phyloP scores from a whole-genome alignment of 805 yeast species.

The Debaryomyces tyrocola region DNA sequence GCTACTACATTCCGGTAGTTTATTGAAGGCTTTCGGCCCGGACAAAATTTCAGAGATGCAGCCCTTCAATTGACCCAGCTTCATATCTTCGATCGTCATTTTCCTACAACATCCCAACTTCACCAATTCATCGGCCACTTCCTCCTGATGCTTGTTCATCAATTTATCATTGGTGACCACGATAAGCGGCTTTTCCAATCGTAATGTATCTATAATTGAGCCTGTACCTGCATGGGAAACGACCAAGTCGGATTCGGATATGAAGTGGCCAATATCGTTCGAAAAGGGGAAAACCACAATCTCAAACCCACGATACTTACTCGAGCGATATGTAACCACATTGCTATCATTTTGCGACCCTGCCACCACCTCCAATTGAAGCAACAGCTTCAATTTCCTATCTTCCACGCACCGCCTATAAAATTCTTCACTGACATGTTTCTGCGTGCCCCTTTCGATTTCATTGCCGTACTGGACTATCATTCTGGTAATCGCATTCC shows the following conservation, averaged over 20 bases:
- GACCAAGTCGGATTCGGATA: slow-evolving; percentile 54
- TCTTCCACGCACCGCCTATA: slow-evolving; percentile 18
- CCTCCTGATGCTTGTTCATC: slow-evolving; percentile 87
- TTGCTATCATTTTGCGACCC: not conserved
- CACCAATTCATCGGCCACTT: slow-evolving; percentile 52
- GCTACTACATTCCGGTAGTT: not conserved
- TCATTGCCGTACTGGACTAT: slow-evolving; percentile 36
- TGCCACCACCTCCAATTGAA: not conserved
- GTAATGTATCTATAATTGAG: slow-evolving; percentile 75
- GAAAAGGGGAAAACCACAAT: slow-evolving; percentile 30
- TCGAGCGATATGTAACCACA: slow-evolving; percentile 1
- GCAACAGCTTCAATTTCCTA: slow-evolving; percentile 5
- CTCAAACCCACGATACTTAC: slow-evolving; percentile 6
- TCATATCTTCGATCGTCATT: not conserved
- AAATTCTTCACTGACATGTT: slow-evolving; percentile 21
- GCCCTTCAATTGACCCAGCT: not conserved
- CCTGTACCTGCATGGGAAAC: slow-evolving; percentile 94
- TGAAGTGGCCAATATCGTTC: slow-evolving; percentile 29
- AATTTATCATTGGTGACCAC: slow-evolving; percentile 69
- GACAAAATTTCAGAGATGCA: not conserved
- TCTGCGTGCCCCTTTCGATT: slow-evolving; percentile 24
- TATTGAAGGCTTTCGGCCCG: not conserved
- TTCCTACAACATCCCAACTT: slow-evolving; percentile 11
- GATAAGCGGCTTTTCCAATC: slow-evolving; percentile 55
- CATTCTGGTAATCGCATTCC: slow-evolving; percentile 33